These are phyloP conservation scores for Backusella psychrophila DNA, from an alignment of 192 early-diverging fungal genomes.

Conservation along the genomic window DNA sequence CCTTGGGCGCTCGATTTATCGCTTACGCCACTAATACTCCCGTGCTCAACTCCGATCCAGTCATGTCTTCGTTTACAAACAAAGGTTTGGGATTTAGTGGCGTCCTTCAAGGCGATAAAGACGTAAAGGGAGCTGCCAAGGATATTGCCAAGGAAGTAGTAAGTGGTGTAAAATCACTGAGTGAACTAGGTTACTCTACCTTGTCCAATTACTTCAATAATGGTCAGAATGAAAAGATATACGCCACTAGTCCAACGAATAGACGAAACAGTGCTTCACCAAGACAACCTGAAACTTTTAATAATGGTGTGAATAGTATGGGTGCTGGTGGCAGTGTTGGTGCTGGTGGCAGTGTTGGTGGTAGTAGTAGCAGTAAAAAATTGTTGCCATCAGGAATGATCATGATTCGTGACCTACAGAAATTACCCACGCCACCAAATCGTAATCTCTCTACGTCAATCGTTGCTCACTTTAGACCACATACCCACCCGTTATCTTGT, in stretches of 20 bases:
- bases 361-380: background rate
- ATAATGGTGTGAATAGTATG: background rate
- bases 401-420: slow-evolving; percentile 48
- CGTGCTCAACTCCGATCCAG: slow-evolving; percentile 29
- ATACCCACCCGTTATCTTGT: slow-evolving; percentile 62
- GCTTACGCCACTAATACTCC: slow-evolving; percentile 65
- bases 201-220: slow-evolving; percentile 58
- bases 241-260: slow-evolving; percentile 4
- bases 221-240: background rate
- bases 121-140: slow-evolving; percentile 57
- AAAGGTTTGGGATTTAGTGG: slow-evolving; percentile 19
- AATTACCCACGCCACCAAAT: slow-evolving; percentile 1
- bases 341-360: background rate
- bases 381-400: slow-evolving; percentile 28
- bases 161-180: slow-evolving; percentile 71
- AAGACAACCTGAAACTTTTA: background rate
- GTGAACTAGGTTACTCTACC: slow-evolving; percentile 63
- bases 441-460: slow-evolving; percentile 37
- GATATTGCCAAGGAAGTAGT: slow-evolving; percentile 81
- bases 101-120: slow-evolving; percentile 34
- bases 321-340: background rate
- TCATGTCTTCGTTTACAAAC: background rate
- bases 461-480: slow-evolving; percentile 70
- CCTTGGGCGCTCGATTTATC: slow-evolving; percentile 62
- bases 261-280: background rate